Conservation (phyloP, 306 rosid species). For the Corylus heterophylla region DNA sequence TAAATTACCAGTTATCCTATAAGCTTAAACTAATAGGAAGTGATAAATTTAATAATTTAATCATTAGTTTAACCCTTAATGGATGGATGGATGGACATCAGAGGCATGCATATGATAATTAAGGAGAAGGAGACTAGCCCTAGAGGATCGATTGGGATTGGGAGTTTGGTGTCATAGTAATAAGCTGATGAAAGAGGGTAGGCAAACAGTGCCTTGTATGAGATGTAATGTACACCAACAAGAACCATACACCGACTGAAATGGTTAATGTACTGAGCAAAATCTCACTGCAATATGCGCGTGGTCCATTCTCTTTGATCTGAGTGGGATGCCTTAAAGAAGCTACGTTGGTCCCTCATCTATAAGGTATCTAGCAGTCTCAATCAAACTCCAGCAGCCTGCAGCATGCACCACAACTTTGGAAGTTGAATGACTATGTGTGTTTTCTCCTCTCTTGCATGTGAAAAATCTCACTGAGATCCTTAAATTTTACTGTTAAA, state of each 20-base stretch:
- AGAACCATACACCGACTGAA: not conserved
- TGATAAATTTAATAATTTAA: too few species aligned
- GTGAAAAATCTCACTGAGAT: not conserved
- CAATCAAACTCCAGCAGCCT: slow-evolving; percentile 28
- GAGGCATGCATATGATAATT: too few species aligned
- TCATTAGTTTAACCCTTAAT: too few species aligned
- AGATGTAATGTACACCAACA: not conserved
- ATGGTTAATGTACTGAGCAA: slow-evolving; percentile 40
- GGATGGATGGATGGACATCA: too few species aligned
- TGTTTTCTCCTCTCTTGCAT: not conserved
- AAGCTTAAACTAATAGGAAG: too few species aligned
- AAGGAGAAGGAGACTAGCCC: too few species aligned
- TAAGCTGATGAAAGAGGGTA: not conserved
- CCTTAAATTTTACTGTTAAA: not conserved
- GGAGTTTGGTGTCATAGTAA: not conserved
- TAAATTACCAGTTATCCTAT: too few species aligned
- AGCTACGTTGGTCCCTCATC: slow-evolving; percentile 83
- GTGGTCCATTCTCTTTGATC: slow-evolving; percentile 54
- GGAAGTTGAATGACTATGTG: slow-evolving; percentile 12
- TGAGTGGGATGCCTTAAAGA: slow-evolving; percentile 67
- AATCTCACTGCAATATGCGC: slow-evolving; percentile 56
- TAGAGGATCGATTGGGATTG: too few species aligned
- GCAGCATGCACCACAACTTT: slow-evolving; percentile 40
- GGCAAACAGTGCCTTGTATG: not conserved
- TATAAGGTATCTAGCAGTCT: slow-evolving; percentile 33